phyloP scores from a whole-genome alignment of 805 yeast species.

The Nakazawaea ishiwadae region DNA sequence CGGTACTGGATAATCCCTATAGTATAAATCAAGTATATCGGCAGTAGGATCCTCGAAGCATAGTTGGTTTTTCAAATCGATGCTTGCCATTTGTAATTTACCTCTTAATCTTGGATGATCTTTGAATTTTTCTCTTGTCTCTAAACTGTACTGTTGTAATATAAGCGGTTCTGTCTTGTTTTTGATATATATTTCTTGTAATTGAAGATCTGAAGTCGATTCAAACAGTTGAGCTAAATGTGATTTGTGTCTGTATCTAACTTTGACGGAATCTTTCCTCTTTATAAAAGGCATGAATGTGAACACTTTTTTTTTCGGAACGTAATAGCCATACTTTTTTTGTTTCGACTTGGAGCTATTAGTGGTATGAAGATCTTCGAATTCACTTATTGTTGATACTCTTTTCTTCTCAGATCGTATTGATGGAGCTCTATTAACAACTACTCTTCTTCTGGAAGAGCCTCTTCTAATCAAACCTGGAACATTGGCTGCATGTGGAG shows the following conservation, averaged over 20 bases:
- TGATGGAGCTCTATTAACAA: conserved; percentile 11
- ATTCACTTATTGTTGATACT: conserved; percentile 6
- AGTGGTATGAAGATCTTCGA: neutral
- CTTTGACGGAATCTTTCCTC: conserved; percentile 1
- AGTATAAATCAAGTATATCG: conserved; percentile 15
- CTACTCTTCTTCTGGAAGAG: conserved; percentile 5
- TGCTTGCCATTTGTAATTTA: conserved; percentile 15
- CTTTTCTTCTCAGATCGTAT: conserved; percentile 7
- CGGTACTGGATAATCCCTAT: neutral
- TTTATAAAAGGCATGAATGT: neutral
- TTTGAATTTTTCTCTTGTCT: conserved; percentile 15
- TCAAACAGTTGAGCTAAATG: conserved; percentile 2
- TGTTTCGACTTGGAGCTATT: neutral
- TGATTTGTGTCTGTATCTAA: neutral
- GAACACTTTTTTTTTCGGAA: conserved; percentile 7
- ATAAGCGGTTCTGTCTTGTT: neutral
- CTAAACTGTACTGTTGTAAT: conserved; percentile 5
- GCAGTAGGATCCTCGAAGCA: conserved; percentile 15
- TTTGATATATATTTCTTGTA: neutral
- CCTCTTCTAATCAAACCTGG: conserved; percentile 2
- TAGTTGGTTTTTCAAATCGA: conserved; percentile 10
- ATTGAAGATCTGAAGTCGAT: neutral
- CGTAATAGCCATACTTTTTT: neutral
- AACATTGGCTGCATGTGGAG: neutral
- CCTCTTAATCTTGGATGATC: conserved; percentile 19